These are phyloP conservation scores for Wallacemonas sp. DNA, from an alignment of 208 protist genomes.

Conservation along the genomic window DNA sequence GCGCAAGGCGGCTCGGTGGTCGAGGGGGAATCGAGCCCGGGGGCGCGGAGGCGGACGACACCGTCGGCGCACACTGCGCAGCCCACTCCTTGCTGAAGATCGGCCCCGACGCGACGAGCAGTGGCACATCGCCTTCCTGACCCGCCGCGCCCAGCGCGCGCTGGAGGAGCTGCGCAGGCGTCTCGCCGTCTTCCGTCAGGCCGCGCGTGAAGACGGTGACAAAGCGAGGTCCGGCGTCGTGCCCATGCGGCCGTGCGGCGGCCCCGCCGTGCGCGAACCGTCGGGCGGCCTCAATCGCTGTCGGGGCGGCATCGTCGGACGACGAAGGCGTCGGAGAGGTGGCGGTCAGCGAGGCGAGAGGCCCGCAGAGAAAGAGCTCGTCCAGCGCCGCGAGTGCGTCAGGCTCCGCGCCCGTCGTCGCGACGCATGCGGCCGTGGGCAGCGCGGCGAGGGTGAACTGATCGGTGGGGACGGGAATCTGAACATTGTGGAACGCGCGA, in stretches of 20 bases:
- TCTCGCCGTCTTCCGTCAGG: conserved; percentile 44
- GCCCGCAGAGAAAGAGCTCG: conserved; percentile 35
- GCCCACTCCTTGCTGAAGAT: conserved; percentile 76
- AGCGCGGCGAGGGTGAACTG: conserved; percentile 13
- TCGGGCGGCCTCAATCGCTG: conserved; percentile 24
- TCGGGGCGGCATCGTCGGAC: not conserved
- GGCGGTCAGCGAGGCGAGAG: conserved; percentile 23
- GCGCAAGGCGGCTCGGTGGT: conserved; percentile 16
- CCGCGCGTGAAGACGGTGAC: conserved; percentile 54
- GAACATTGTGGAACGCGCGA: conserved; percentile 1
- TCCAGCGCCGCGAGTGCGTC: not conserved
- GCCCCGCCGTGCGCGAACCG: conserved; percentile 20
- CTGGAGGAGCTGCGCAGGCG: conserved; percentile 29
- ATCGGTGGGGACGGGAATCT: conserved; percentile 26
- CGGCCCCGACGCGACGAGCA: conserved; percentile 66
- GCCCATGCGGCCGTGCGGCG: not conserved
- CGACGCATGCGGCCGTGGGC: not conserved
- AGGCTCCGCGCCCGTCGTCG: too few species aligned
- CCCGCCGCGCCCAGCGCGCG: conserved; percentile 21
- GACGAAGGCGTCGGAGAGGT: not conserved
- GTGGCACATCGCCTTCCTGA: conserved; percentile 13
- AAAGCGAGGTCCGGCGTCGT: conserved; percentile 17
- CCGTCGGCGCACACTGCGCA: conserved; percentile 23
- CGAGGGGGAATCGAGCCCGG: conserved; percentile 11
- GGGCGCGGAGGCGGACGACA: not conserved